phyloP scores from a whole-genome alignment of 2,329 filamentous ascomycete species.

The Chalaropsis thielavioides region DNA sequence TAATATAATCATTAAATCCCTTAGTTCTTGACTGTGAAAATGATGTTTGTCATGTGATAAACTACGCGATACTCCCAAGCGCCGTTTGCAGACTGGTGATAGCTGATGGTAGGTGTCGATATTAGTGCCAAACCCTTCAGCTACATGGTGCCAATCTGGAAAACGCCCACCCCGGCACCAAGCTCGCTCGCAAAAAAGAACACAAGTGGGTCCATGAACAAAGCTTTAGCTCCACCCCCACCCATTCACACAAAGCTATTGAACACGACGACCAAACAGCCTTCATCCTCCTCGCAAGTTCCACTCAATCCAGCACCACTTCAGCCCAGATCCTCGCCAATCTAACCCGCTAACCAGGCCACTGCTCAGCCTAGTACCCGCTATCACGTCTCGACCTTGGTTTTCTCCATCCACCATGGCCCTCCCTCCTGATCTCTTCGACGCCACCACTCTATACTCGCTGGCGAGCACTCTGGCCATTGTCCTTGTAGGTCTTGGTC shows the following conservation, averaged over 20 bases:
- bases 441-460: constrained; percentile 44
- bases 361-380: not conserved
- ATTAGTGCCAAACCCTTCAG: not conserved
- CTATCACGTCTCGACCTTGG: not conserved
- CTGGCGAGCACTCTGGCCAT: constrained; percentile 42
- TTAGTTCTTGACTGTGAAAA: not conserved
- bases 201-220: not conserved
- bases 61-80: too few relatives aligned
- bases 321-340: not conserved
- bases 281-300: not conserved
- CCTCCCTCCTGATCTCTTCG: constrained; percentile 43
- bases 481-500: constrained; percentile 20
- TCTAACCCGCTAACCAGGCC: not conserved
- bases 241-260: not conserved
- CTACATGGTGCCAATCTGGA: not conserved
- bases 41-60: not conserved
- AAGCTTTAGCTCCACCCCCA: not conserved
- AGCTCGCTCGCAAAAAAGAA: not conserved
- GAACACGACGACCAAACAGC: not conserved
- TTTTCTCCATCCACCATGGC: constrained; percentile 10
- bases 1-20: not conserved
- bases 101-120: not conserved
- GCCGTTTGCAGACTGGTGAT: not conserved
- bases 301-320: not conserved
- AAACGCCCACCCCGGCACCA: not conserved